Base-by-base conservation (phyloP, 768 basidiomycete species). In the Roridomyces roridus region DNA sequence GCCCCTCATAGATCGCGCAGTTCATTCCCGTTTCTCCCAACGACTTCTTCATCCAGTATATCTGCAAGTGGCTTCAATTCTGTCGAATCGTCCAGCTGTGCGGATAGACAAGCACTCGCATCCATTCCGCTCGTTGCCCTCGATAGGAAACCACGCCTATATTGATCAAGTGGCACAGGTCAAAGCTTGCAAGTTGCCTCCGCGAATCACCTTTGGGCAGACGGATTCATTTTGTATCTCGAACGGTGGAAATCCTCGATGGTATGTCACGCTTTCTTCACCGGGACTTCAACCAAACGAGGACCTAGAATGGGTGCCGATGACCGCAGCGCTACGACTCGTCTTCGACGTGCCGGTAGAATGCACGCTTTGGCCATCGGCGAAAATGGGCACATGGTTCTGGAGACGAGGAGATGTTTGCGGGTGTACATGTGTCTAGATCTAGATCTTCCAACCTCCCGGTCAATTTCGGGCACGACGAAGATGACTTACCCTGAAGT, bases 341-440 rank as follows among this genome's bases (percentile, higher is more conserved):
- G 24, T 5, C 42, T 44, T 26, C 14, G 28, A 44, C 42, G 24
- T 6, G 43, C 25, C 9, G 25, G 43, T 28, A 45, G 11, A 17
- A 45, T 45, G 28, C 28, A 34, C 15, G 45, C 45, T 31, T 46
- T 46, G 28, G 29, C 45, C 34, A n/a, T 46, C 12, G 43, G 43
- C 11, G 43, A 45, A 45, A 45, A 45, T 45, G 43, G 43, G 18
- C n/a, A 28, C 43, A 28, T 45, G 43, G 17, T 46, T 46, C 28
- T 46, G 45, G 45, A 46, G 29, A 46, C 45, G 34, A 46, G 45
- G 45, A 18, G 45, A n/a, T n/a, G 45, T 15, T 46, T 31, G 45
- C 28, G n/a, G 7, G 6, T 34, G 45, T 46, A 46, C 28, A n/a
- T n/a, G 43, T 45, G 8, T 17, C n/a, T n/a, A n/a, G 9, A 35